A percentile compares a stretch with the other conserved stretches of the same genome.
phyloP scores from a whole-genome alignment of 2,329 filamentous ascomycete genomes.

The Hypoxylon sp. region DNA sequence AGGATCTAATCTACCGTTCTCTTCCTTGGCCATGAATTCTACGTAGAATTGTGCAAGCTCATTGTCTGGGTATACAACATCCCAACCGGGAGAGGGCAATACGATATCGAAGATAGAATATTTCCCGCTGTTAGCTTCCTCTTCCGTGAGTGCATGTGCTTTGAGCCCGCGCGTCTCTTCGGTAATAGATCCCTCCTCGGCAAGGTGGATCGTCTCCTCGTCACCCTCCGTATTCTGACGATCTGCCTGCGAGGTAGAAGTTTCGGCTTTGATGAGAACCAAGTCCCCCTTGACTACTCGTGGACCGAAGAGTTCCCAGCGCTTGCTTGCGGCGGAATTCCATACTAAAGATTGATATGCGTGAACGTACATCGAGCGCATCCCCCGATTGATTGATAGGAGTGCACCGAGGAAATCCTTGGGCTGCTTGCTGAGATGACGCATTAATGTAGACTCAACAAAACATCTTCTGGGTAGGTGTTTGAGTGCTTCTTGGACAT shows the following conservation, averaged over 20 bases:
- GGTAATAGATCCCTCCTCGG: conserved; percentile 67
- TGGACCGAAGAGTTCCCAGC: conserved; percentile 81
- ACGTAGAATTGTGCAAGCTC: conserved; percentile 86
- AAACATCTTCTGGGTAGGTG: conserved; percentile 84
- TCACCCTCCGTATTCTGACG: conserved; percentile 74
- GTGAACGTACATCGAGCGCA: conserved; percentile 95
- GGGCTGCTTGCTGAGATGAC: conserved; percentile 74
- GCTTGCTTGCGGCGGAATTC: conserved; percentile 87
- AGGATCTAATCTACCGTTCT: conserved; percentile 85
- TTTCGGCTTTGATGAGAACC: conserved; percentile 68
- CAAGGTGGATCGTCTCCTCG: conserved; percentile 73
- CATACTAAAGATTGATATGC: conserved; percentile 96
- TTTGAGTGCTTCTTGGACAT: conserved; percentile 72
- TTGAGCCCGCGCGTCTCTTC: conserved; percentile 63
- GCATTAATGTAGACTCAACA: conserved; percentile 84
- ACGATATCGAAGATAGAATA: conserved; percentile 91
- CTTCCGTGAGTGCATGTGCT: conserved; percentile 79
- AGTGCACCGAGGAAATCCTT: conserved; percentile 86
- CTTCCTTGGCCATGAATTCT: conserved; percentile 84
- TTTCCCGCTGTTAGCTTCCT: conserved; percentile 82
- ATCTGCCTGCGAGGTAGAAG: conserved; percentile 52
- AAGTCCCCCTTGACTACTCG: conserved; percentile 88
- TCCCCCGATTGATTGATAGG: conserved; percentile 81
- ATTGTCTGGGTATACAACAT: conserved; percentile 88
- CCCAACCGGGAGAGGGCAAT: conserved; percentile 91